Evolutionary conservation across 2,329 filamentous ascomycete genomes (phyloP).

Genomic region (Stagonosporopsis tanaceti): DNA sequence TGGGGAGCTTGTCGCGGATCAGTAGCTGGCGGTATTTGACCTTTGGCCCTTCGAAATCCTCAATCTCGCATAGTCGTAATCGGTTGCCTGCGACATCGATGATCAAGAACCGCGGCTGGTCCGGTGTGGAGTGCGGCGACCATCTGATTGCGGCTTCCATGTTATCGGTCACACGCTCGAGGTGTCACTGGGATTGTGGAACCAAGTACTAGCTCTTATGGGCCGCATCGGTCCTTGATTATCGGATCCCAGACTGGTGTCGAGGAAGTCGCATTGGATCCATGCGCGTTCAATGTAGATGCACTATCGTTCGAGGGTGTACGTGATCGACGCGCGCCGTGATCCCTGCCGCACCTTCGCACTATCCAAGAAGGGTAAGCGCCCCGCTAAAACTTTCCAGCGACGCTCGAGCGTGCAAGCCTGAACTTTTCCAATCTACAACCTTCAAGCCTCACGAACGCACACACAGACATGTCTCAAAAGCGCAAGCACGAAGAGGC

Average conservation of each 20-base stretch:
- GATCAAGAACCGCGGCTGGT: conserved; percentile 65
- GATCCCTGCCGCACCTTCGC: conserved; percentile 10
- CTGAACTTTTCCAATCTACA: conserved; percentile 17
- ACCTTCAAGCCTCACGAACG: neutral
- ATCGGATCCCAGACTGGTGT: neutral
- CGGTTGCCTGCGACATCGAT: conserved; percentile 68
- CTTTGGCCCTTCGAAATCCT: conserved; percentile 44
- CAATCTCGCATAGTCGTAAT: conserved; percentile 65
- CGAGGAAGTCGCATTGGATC: neutral
- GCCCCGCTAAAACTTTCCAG: conserved; percentile 45
- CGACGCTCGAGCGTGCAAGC: neutral
- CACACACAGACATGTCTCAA: conserved; percentile 40
- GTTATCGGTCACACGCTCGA: conserved; percentile 20
- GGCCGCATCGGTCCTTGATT: conserved; percentile 11
- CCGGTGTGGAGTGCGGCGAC: conserved; percentile 64
- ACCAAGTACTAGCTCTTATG: conserved; percentile 8
- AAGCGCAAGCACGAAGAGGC: conserved; percentile 46
- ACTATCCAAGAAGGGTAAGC: conserved; percentile 16
- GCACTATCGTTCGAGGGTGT: conserved; percentile 16
- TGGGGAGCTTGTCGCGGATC: conserved; percentile 63
- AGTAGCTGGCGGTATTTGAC: conserved; percentile 63
- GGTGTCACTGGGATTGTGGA: conserved; percentile 4
- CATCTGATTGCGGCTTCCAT: conserved; percentile 71
- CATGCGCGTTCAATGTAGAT: neutral
- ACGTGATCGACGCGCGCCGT: conserved; percentile 32